A percentile compares a stretch with the other conserved stretches of the same genome.
Evolutionary conservation across 352 stramenopile species (phyloP).

Genomic region (Globisporangium polare): DNA sequence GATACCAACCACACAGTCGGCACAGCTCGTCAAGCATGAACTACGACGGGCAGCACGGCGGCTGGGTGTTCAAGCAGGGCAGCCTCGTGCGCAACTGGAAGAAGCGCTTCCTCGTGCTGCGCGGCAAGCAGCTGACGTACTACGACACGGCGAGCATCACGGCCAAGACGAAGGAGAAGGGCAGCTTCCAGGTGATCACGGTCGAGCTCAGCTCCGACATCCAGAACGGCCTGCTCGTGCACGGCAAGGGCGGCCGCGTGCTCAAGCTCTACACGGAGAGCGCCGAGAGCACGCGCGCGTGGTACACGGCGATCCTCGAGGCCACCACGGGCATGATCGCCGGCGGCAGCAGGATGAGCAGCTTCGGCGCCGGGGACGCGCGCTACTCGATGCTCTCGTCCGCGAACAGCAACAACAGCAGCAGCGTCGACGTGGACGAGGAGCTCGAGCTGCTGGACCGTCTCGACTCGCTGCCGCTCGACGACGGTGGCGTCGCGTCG

Average conservation of each 20-base stretch:
- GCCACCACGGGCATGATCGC: slow-evolving; percentile 29
- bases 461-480: slow-evolving; percentile 50
- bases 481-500: slow-evolving; percentile 34
- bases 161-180: slow-evolving; percentile 62
- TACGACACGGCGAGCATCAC: slow-evolving; percentile 71
- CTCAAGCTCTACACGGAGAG: slow-evolving; percentile 86
- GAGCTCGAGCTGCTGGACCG: slow-evolving; percentile 51
- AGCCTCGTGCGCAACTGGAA: slow-evolving; percentile 82
- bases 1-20: neutral
- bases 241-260: slow-evolving; percentile 73
- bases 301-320: slow-evolving; percentile 75
- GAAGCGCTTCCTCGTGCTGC: slow-evolving; percentile 83
- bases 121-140: slow-evolving; percentile 78
- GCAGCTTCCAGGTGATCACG: slow-evolving; percentile 83
- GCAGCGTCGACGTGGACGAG: slow-evolving; percentile 44
- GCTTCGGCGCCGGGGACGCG: slow-evolving; percentile 13
- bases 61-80: slow-evolving; percentile 85
- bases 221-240: slow-evolving; percentile 78
- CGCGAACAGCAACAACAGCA: slow-evolving; percentile 17
- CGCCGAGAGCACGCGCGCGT: slow-evolving; percentile 60
- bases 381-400: slow-evolving; percentile 45
- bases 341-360: slow-evolving; percentile 15
- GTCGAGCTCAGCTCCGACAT: slow-evolving; percentile 78
- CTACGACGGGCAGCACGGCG: slow-evolving; percentile 36
- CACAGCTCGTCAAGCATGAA: slow-evolving; percentile 31